phyloP scores from a whole-genome alignment of 2,329 filamentous ascomycete genomes.

The Colletotrichum phormii region DNA sequence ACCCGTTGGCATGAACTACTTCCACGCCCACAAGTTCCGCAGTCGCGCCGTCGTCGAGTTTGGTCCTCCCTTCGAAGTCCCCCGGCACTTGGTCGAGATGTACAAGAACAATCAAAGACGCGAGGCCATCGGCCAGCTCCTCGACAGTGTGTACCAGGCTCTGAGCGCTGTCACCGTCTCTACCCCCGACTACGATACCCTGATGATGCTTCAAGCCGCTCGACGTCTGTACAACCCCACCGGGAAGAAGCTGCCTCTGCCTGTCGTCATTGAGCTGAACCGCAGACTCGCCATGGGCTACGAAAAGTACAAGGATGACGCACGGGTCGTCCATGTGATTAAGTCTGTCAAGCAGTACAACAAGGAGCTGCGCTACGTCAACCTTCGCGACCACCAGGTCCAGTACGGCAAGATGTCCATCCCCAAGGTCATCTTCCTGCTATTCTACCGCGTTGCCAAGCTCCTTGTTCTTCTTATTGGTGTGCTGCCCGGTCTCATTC shows the following conservation, averaged over 20 bases:
- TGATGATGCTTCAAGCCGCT: constrained; percentile 97
- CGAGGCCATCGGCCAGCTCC: constrained; percentile 85
- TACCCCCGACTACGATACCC: constrained; percentile 92
- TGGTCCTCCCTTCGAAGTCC: constrained; percentile 87
- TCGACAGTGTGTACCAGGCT: constrained; percentile 88
- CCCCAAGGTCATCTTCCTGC: constrained; percentile 77
- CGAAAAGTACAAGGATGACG: constrained; percentile 90
- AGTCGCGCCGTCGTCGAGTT: constrained; percentile 97
- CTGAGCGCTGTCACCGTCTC: constrained; percentile 91
- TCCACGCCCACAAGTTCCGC: constrained; percentile 98
- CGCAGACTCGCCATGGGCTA: constrained; percentile 91
- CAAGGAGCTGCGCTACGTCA: constrained; percentile 83
- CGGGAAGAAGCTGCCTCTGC: constrained; percentile 91
- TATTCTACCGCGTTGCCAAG: constrained; percentile 85
- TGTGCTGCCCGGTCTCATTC: constrained; percentile 85
- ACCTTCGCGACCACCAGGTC: constrained; percentile 93
- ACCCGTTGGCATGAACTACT: constrained; percentile 99
- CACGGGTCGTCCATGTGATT: constrained; percentile 81
- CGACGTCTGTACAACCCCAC: constrained; percentile 93
- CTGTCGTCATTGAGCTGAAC: constrained; percentile 94
- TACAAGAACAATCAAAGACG: constrained; percentile 87
- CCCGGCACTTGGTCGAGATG: constrained; percentile 82
- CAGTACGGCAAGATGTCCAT: constrained; percentile 89
- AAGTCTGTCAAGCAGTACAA: constrained; percentile 87
- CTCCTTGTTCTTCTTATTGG: constrained; percentile 80